These are phyloP conservation scores for Acanthamoeba lenticulata DNA, from an alignment of 208 protist genomes.

Conservation along the genomic window DNA sequence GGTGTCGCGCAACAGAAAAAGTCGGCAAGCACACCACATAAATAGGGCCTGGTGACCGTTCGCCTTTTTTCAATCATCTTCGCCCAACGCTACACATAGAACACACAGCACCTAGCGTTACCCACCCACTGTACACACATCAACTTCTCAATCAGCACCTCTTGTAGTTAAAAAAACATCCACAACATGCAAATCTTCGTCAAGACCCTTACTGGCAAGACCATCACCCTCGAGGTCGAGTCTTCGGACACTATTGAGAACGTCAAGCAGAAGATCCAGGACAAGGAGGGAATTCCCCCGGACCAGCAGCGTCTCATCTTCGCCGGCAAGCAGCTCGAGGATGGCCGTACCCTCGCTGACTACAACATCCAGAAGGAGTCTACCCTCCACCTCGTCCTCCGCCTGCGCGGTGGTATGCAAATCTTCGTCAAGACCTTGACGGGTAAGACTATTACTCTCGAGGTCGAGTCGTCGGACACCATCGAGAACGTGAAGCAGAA, in stretches of 20 bases:
- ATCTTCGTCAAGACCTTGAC: not conserved
- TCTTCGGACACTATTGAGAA: constrained; percentile 93
- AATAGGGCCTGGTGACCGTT: not conserved
- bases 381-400: constrained; percentile 74
- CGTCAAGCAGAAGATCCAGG: constrained; percentile 95
- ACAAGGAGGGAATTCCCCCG: constrained; percentile 93
- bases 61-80: not conserved
- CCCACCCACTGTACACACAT: not conserved
- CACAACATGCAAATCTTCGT: constrained; percentile 59
- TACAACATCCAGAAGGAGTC: constrained; percentile 99
- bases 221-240: constrained; percentile 90
- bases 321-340: constrained; percentile 97
- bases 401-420: constrained; percentile 88
- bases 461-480: not conserved
- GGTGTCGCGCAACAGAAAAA: not conserved
- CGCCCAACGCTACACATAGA: not conserved
- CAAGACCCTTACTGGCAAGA: not conserved
- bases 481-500: not conserved
- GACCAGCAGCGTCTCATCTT: constrained; percentile 94
- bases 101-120: not conserved
- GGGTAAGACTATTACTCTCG: constrained; percentile 85
- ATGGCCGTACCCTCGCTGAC: constrained; percentile 96
- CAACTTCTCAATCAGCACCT: not conserved
- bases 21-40: not conserved
- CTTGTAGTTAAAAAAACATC: not conserved